phyloP scores from a whole-genome alignment of 257 asterid species.

The Solanum sejunctum region DNA sequence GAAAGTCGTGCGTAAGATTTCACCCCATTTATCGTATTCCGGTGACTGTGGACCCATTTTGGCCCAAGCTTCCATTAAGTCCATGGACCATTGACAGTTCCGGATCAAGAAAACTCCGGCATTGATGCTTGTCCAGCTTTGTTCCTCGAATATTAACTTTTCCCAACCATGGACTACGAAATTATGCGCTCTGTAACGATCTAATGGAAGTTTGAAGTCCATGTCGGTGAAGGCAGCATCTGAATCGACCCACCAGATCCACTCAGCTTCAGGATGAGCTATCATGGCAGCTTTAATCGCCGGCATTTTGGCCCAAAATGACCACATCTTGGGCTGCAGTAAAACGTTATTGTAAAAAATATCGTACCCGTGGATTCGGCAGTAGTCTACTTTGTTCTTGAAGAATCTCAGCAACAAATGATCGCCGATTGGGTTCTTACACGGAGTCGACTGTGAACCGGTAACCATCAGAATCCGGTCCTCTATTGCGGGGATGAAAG shows the following conservation, averaged over 20 bases:
- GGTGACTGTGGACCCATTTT: conserved; percentile 87
- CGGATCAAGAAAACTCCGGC: conserved; percentile 94
- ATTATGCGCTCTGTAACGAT: conserved; percentile 47
- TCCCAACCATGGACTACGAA: conserved; percentile 91
- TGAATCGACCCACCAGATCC: conserved; percentile 99
- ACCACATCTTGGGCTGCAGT: conserved; percentile 69
- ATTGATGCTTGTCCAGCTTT: conserved; percentile 91
- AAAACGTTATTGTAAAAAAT: conserved; percentile 74
- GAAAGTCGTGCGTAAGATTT: conserved; percentile 30
- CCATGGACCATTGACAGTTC: conserved; percentile 87
- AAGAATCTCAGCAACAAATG: conserved; percentile 58
- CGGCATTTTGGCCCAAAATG: conserved; percentile 94
- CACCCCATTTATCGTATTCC: conserved; percentile 68
- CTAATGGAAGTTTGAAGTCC: conserved; percentile 71
- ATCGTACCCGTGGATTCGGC: conserved; percentile 79
- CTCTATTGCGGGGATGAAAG: conserved; percentile 37
- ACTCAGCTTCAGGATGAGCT: conserved; percentile 95
- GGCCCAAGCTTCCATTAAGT: conserved; percentile 74
- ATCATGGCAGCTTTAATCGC: conserved; percentile 73
- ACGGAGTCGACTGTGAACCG: conserved; percentile 78
- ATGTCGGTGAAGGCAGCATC: conserved; percentile 98
- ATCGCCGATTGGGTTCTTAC: conserved; percentile 82
- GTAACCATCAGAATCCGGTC: conserved; percentile 65
- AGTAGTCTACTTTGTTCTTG: conserved; percentile 92
- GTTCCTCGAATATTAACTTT: conserved; percentile 23